Percentiles rank a stretch among this genome's conserved stretches.
Evolutionary conservation across 805 yeast species (phyloP).

Genomic region (Danielia reshetovae): DNA sequence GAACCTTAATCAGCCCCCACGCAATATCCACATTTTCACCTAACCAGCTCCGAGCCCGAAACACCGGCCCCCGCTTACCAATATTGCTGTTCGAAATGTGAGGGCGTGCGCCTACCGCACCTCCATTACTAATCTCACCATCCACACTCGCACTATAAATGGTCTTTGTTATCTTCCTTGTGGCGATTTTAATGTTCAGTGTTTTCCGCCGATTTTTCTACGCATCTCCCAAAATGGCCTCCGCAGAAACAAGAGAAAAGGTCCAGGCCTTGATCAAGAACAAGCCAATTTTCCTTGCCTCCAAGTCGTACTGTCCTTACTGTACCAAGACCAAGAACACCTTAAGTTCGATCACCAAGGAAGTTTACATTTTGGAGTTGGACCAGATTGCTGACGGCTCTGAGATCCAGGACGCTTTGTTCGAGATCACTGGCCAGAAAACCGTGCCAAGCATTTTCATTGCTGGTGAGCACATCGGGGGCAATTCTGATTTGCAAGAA

Average conservation of each 20-base stretch:
- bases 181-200: slow-evolving; percentile 7
- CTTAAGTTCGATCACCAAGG: slow-evolving; percentile 18
- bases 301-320: slow-evolving; percentile 31
- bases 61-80: too few species aligned
- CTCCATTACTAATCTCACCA: background rate
- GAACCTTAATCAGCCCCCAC: too few species aligned
- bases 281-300: slow-evolving; percentile 72
- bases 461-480: slow-evolving; percentile 91
- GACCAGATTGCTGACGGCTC: slow-evolving; percentile 24
- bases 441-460: slow-evolving; percentile 94
- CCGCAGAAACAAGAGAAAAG: slow-evolving; percentile 51
- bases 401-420: slow-evolving; percentile 26
- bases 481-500: slow-evolving; percentile 83
- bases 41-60: too few species aligned
- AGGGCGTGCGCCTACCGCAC: too few species aligned
- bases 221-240: slow-evolving; percentile 46
- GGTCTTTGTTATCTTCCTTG: slow-evolving; percentile 1
- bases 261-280: slow-evolving; percentile 62
- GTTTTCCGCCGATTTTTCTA: slow-evolving; percentile 11
- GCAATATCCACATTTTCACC: too few species aligned
- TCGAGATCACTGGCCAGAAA: slow-evolving; percentile 75
- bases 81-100: too few species aligned
- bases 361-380: slow-evolving; percentile 41
- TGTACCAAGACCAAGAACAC: slow-evolving; percentile 24
- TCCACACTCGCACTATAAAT: background rate